Conservation (phyloP, 352 stramenopile species). For the Phytophthora citrophthora region DNA sequence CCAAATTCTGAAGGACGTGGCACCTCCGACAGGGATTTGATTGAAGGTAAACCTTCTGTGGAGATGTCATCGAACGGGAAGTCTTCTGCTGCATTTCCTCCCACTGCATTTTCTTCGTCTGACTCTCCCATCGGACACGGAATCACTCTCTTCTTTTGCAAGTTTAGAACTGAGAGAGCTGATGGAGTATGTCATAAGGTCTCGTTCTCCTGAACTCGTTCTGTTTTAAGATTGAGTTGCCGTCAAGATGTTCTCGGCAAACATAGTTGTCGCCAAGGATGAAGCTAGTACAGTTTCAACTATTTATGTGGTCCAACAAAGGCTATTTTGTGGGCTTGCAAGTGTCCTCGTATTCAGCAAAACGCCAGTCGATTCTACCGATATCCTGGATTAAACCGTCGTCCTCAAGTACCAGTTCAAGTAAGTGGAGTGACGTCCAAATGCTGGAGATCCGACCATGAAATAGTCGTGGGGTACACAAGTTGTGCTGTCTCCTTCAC, state of each 20-base stretch:
- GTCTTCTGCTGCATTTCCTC: not conserved
- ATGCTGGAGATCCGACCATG: slow-evolving; percentile 19
- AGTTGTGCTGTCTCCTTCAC: slow-evolving; percentile 39
- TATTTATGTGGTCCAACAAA: too few species aligned
- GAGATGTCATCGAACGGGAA: slow-evolving; percentile 7
- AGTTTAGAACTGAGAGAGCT: slow-evolving; percentile 8
- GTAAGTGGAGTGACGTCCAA: slow-evolving; percentile 18
- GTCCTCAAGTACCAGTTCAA: too few species aligned
- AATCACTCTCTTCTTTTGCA: not conserved
- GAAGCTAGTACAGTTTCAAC: too few species aligned
- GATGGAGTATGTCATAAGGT: not conserved
- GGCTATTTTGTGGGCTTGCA: too few species aligned
- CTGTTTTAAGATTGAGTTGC: not conserved
- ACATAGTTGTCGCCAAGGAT: slow-evolving; percentile 2
- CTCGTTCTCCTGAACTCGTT: slow-evolving; percentile 5
- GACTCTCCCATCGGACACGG: slow-evolving; percentile 1
- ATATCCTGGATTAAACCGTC: too few species aligned
- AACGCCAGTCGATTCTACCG: too few species aligned
- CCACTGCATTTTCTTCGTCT: not conserved
- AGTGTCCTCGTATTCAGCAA: too few species aligned
- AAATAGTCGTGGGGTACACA: slow-evolving; percentile 35
- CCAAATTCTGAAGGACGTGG: slow-evolving; percentile 1
- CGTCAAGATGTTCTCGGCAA: not conserved
- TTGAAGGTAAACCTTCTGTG: not conserved
- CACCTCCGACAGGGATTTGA: not conserved